Percentiles rank a stretch among this genome's conserved stretches.
Evolutionary conservation across 306 rosid genomes (phyloP).

Genomic region (Trifolium pratense): DNA sequence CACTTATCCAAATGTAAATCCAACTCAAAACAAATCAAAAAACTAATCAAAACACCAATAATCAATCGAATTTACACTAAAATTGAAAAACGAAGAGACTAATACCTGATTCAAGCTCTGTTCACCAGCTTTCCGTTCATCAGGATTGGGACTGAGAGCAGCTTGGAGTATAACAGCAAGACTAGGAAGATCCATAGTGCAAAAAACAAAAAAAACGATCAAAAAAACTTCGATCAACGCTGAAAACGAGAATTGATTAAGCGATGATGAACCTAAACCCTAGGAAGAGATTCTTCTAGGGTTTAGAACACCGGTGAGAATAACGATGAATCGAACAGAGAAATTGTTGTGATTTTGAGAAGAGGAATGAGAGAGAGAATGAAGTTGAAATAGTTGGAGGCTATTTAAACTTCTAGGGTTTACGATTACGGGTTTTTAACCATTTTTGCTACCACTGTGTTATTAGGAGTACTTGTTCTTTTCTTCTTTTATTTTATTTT

Average conservation of each 20-base stretch:
- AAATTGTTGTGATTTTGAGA: conserved; percentile 29
- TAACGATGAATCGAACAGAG: conserved; percentile 45
- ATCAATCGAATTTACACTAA: conserved; percentile 24
- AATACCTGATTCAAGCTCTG: conserved; percentile 85
- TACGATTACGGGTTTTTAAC: conserved; percentile 64
- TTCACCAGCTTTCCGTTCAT: conserved; percentile 95
- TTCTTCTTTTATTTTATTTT: too few relatives aligned
- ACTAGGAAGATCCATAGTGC: conserved; percentile 80
- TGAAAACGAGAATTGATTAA: conserved; percentile 5
- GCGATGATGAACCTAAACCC: conserved; percentile 54
- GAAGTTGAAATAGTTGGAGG: conserved; percentile 31
- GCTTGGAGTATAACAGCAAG: conserved; percentile 84
- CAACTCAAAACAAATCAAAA: conserved; percentile 2
- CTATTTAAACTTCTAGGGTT: conserved; percentile 84
- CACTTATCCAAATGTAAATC: not conserved
- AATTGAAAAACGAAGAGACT: conserved; percentile 16
- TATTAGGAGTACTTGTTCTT: not conserved
- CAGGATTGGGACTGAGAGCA: conserved; percentile 89
- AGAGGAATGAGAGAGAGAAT: conserved; percentile 15
- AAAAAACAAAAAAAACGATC: conserved; percentile 31
- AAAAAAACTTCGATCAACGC: conserved; percentile 15
- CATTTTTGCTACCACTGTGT: conserved; percentile 17
- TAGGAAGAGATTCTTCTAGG: conserved; percentile 42
- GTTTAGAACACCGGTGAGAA: conserved; percentile 48
- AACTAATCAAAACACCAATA: conserved; percentile 24